phyloP scores from a whole-genome alignment of 2,329 filamentous ascomycete genomes.

The Aureobasidium namibiae region DNA sequence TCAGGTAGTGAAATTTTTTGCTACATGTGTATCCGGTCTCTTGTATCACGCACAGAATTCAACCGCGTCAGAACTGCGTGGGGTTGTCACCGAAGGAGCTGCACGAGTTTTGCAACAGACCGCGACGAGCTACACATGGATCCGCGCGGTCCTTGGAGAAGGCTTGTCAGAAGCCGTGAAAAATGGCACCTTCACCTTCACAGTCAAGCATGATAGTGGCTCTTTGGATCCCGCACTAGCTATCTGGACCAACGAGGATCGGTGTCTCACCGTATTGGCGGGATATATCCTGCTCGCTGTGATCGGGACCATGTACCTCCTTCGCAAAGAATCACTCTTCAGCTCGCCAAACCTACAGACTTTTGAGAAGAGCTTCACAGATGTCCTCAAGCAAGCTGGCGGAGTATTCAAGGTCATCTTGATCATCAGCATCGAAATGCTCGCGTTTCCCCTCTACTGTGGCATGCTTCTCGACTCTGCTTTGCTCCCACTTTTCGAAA shows the following conservation, averaged over 20 bases:
- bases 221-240: constrained; percentile 31
- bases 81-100: neutral
- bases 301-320: constrained; percentile 70
- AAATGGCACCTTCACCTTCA: constrained; percentile 14
- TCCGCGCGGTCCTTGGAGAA: neutral
- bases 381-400: constrained; percentile 82
- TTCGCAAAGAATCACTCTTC: constrained; percentile 63
- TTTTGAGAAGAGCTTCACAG: constrained; percentile 68
- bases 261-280: constrained; percentile 64
- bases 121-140: neutral
- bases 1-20: neutral
- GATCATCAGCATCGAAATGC: constrained; percentile 98
- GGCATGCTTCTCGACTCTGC: constrained; percentile 84
- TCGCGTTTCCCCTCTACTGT: constrained; percentile 92
- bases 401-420: constrained; percentile 96
- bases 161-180: neutral
- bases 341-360: constrained; percentile 45
- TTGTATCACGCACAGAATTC: neutral
- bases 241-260: constrained; percentile 45
- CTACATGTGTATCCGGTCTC: neutral
- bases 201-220: neutral
- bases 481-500: constrained; percentile 78
- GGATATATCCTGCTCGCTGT: constrained; percentile 74
- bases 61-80: neutral
- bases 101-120: neutral